A percentile compares a stretch with the other conserved stretches of the same genome.
Conservation (phyloP, 129 eudicot species). For the Artemisia tridentata region DNA sequence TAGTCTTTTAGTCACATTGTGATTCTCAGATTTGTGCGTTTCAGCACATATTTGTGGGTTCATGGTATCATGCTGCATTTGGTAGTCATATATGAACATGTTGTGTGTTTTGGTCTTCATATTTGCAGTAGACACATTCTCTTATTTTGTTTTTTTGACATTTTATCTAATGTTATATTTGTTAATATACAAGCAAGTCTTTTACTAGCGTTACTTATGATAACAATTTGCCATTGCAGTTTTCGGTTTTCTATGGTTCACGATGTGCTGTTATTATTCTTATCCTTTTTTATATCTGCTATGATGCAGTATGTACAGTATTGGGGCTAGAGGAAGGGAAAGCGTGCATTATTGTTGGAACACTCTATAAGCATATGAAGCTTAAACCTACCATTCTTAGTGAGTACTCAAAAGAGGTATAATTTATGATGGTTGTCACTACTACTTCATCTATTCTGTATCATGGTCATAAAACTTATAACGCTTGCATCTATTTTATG, state of each 20-base stretch:
- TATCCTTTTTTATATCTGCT: constrained; percentile 6
- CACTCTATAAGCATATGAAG: constrained; percentile 93
- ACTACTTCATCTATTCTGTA: constrained; percentile 1
- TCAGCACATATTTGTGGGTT: neutral
- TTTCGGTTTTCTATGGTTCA: neutral
- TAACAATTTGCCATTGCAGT: neutral
- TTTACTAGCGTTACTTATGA: neutral
- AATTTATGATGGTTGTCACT: neutral
- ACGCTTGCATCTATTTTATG: constrained; percentile 4
- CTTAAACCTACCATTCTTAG: constrained; percentile 86
- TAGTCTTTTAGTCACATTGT: neutral
- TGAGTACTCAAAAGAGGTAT: constrained; percentile 95
- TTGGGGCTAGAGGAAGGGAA: constrained; percentile 83
- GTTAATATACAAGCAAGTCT: neutral
- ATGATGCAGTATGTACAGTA: constrained; percentile 69
- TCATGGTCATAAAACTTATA: constrained; percentile 11
- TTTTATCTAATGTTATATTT: neutral
- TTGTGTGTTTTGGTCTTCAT: neutral
- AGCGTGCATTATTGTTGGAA: constrained; percentile 88
- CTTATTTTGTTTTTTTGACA: neutral
- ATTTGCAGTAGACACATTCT: neutral
- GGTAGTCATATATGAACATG: neutral
- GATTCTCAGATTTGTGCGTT: neutral
- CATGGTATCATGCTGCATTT: neutral
- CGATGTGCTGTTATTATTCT: neutral